Evolutionary conservation across 257 asterid species (phyloP).

Genomic region (Nicotiana benthamiana): DNA sequence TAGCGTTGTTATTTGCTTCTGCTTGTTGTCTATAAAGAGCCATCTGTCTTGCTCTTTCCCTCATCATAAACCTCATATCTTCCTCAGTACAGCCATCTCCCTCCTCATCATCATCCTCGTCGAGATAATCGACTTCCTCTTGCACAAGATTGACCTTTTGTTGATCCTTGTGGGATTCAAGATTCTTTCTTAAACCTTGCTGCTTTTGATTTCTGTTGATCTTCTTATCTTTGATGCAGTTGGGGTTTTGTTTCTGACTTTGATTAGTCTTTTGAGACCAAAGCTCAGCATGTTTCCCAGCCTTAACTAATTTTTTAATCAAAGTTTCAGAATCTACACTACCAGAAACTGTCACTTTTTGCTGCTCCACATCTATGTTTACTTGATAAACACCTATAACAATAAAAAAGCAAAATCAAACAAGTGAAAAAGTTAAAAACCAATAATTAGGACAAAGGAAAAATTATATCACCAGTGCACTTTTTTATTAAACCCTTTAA

Average conservation of each 20-base stretch:
- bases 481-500: not conserved
- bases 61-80: slow-evolving; percentile 27
- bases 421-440: too few species aligned
- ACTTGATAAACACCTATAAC: slow-evolving; percentile 64
- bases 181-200: slow-evolving; percentile 19
- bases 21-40: slow-evolving; percentile 41
- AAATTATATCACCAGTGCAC: too few species aligned
- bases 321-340: slow-evolving; percentile 38
- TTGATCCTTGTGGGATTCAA: slow-evolving; percentile 37
- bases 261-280: slow-evolving; percentile 44
- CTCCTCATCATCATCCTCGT: slow-evolving; percentile 24
- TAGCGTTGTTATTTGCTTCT: slow-evolving; percentile 24
- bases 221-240: slow-evolving; percentile 23
- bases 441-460: too few species aligned
- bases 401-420: not conserved
- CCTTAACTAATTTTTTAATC: slow-evolving; percentile 44
- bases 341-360: slow-evolving; percentile 60
- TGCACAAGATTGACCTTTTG: slow-evolving; percentile 20
- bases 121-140: slow-evolving; percentile 6
- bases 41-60: slow-evolving; percentile 27
- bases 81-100: slow-evolving; percentile 21
- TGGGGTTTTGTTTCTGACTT: slow-evolving; percentile 39
- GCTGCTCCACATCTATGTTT: slow-evolving; percentile 48
- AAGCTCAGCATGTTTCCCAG: slow-evolving; percentile 69
- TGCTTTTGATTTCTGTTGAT: slow-evolving; percentile 33